phyloP scores from a whole-genome alignment of 73 alveolate genomes.

The Uronychia binucleata region DNA sequence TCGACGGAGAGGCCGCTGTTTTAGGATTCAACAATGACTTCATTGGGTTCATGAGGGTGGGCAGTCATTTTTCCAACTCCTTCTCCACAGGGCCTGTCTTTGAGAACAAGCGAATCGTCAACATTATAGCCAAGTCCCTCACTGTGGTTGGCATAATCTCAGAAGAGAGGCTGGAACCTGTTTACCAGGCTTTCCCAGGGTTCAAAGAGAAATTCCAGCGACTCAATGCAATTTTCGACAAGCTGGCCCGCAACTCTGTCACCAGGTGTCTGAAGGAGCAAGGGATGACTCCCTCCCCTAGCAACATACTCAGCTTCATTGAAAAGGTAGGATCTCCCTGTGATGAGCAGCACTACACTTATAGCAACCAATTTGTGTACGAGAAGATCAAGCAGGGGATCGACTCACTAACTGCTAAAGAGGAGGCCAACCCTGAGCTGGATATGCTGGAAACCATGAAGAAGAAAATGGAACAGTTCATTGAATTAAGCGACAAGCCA shows the following conservation, averaged over 20 bases:
- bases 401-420: neutral
- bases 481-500: too few species aligned
- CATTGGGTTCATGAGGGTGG: conserved; percentile 43
- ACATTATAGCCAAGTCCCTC: conserved; percentile 48
- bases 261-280: neutral
- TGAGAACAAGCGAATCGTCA: conserved; percentile 44
- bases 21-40: conserved; percentile 42
- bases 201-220: conserved; percentile 31
- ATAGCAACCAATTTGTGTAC: neutral
- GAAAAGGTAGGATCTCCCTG: neutral
- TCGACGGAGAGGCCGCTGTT: conserved; percentile 70
- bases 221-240: conserved; percentile 14
- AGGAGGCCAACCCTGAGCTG: neutral
- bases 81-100: conserved; percentile 13
- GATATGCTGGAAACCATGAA: neutral
- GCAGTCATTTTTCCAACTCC: conserved; percentile 52
- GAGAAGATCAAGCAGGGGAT: neutral
- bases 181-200: conserved; percentile 65
- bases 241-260: conserved; percentile 2
- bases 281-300: neutral
- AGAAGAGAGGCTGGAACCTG: conserved; percentile 27
- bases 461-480: neutral
- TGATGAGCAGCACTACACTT: neutral
- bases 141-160: conserved; percentile 49
- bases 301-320: neutral